These are phyloP conservation scores for Corchorus olitorius DNA, from an alignment of 345 rosid genomes.

Conservation along the genomic window DNA sequence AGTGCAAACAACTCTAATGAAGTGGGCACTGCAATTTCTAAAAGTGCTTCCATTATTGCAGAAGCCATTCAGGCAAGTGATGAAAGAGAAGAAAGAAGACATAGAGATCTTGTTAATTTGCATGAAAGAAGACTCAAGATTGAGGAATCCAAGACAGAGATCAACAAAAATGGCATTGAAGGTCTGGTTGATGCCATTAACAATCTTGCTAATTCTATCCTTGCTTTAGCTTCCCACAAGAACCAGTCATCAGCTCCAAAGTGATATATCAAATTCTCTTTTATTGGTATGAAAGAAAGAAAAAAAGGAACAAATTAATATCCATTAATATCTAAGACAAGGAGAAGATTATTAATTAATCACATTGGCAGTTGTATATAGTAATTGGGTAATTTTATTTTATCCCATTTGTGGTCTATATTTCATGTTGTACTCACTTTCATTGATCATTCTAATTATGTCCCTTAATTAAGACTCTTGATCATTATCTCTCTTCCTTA, in stretches of 20 bases:
- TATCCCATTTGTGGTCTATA: neutral
- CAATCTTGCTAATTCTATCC: constrained; percentile 80
- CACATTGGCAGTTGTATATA: constrained; percentile 27
- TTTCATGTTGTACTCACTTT: constrained; percentile 12
- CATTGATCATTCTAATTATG: constrained; percentile 16
- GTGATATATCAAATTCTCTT: constrained; percentile 15
- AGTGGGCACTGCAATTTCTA: constrained; percentile 64
- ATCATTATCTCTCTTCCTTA: neutral
- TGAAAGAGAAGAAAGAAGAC: constrained; percentile 71
- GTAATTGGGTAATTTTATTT: constrained; percentile 1
- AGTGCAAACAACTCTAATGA: constrained; percentile 33
- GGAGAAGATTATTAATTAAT: neutral
- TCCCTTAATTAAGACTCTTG: neutral
- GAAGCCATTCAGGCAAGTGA: constrained; percentile 70
- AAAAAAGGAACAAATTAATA: neutral
- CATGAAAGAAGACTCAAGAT: constrained; percentile 68
- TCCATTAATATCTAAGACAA: neutral
- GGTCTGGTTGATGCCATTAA: constrained; percentile 81
- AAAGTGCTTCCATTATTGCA: constrained; percentile 76
- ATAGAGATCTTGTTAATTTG: constrained; percentile 61
- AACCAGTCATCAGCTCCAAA: constrained; percentile 34
- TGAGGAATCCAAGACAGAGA: constrained; percentile 70
- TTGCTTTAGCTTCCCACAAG: constrained; percentile 61
- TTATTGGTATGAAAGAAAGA: neutral
- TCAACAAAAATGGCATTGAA: constrained; percentile 55